phyloP scores from a whole-genome alignment of 2,329 filamentous ascomycete genomes.

The Aspergillus floridensis region DNA sequence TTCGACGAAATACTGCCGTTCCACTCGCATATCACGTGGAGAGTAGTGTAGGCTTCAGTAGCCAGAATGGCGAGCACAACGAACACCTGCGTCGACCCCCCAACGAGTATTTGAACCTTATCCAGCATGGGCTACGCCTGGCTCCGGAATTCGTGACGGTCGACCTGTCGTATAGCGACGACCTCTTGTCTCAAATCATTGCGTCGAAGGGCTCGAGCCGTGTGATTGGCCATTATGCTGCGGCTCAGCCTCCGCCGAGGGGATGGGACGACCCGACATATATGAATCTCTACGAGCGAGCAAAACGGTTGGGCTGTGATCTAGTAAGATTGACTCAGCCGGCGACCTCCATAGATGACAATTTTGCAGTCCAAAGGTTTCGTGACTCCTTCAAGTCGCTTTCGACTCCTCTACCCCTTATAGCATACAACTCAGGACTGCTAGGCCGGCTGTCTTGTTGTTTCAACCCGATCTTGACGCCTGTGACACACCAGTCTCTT shows the following conservation, averaged over 20 bases:
- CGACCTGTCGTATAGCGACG: constrained; percentile 58
- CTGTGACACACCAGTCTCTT: constrained; percentile 54
- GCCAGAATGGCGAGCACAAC: constrained; percentile 24
- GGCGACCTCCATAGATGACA: constrained; percentile 59
- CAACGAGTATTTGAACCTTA: constrained; percentile 54
- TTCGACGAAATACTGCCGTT: constrained; percentile 62
- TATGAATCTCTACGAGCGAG: constrained; percentile 58
- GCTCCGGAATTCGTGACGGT: constrained; percentile 63
- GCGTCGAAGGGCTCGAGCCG: constrained; percentile 55
- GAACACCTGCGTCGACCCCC: constrained; percentile 26
- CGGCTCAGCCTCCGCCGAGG: constrained; percentile 40
- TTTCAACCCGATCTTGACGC: constrained; percentile 64
- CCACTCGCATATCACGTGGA: constrained; percentile 57
- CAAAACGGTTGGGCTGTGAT: constrained; percentile 58
- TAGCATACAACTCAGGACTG: constrained; percentile 64
- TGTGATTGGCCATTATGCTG: constrained; percentile 59
- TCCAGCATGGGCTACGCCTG: constrained; percentile 60
- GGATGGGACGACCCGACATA: constrained; percentile 59
- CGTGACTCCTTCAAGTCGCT: constrained; percentile 50
- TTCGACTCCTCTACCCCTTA: constrained; percentile 51
- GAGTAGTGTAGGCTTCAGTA: constrained; percentile 19
- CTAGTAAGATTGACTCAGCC: constrained; percentile 61
- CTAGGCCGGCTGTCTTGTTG: constrained; percentile 64
- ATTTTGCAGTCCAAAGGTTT: constrained; percentile 59
- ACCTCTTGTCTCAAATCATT: constrained; percentile 52